phyloP scores from a whole-genome alignment of 228 moss, liverwort and hornwort genomes.

The Sphagnum magellanicum region DNA sequence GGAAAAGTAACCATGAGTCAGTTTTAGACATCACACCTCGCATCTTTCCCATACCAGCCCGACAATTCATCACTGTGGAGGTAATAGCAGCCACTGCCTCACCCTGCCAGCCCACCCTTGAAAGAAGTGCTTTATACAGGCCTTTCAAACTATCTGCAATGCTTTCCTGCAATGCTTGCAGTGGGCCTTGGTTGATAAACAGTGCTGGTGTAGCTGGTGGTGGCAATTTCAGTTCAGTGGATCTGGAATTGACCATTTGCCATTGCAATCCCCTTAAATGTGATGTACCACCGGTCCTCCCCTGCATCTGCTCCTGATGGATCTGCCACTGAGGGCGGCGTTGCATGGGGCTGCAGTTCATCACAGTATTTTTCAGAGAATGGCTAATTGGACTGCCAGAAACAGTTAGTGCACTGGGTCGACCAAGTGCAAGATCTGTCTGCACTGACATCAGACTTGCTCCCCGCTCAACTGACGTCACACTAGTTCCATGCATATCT shows the following conservation, averaged over 20 bases:
- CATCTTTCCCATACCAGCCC: slow-evolving; percentile 43
- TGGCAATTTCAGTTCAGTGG: no score
- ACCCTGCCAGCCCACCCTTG: slow-evolving; percentile 72
- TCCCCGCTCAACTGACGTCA: slow-evolving; percentile 1
- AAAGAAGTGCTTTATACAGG: slow-evolving; percentile 47
- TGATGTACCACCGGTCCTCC: slow-evolving; percentile 4
- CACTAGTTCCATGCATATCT: slow-evolving; percentile 8
- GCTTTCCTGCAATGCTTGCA: slow-evolving; percentile 12
- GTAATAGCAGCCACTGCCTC: slow-evolving; percentile 54
- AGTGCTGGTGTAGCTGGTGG: no score
- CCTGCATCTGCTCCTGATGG: slow-evolving; percentile 15
- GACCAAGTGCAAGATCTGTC: slow-evolving; percentile 33
- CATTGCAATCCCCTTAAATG: not conserved
- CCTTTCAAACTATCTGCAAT: slow-evolving; percentile 44
- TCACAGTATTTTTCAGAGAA: not conserved
- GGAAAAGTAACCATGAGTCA: slow-evolving; percentile 65
- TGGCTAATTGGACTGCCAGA: not conserved
- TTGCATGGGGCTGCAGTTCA: not conserved
- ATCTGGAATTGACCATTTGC: not conserved
- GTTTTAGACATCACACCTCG: slow-evolving; percentile 41
- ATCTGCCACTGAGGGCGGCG: slow-evolving; percentile 2
- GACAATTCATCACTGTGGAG: slow-evolving; percentile 51
- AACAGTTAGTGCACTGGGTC: not conserved
- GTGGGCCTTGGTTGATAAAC: slow-evolving; percentile 8
- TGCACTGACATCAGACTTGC: slow-evolving; percentile 12